phyloP scores from a whole-genome alignment of 2,329 filamentous ascomycete genomes.

The Fusarium anguioides region DNA sequence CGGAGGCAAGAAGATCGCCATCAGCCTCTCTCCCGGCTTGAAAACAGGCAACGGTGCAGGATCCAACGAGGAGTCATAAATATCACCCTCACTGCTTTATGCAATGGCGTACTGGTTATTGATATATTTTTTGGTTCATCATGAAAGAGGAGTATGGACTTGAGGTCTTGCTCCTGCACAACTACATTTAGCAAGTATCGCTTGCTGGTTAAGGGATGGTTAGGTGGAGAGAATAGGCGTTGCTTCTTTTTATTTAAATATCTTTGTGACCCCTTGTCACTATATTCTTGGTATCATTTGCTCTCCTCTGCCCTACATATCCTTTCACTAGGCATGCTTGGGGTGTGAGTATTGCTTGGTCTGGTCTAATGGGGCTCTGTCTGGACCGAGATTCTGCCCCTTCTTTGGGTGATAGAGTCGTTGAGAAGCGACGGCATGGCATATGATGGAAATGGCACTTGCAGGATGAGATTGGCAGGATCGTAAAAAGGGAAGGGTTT shows the following conservation, averaged over 20 bases:
- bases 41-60: slow-evolving; percentile 54
- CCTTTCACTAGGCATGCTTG: slow-evolving; percentile 4
- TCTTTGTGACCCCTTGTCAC: slow-evolving; percentile 28
- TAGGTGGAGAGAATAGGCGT: slow-evolving; percentile 39
- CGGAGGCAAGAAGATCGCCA: slow-evolving; percentile 66
- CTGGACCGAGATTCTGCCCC: slow-evolving; percentile 31
- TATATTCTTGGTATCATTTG: slow-evolving; percentile 27
- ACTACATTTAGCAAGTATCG: slow-evolving; percentile 37
- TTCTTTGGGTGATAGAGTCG: slow-evolving; percentile 37
- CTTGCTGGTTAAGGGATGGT: slow-evolving; percentile 34
- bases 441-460: slow-evolving; percentile 9
- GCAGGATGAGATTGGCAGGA: slow-evolving; percentile 43
- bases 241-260: slow-evolving; percentile 39
- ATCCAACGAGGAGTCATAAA: slow-evolving; percentile 55
- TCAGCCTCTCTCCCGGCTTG: slow-evolving; percentile 63
- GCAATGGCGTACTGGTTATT: slow-evolving; percentile 44
- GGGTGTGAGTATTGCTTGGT: slow-evolving; percentile 17
- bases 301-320: slow-evolving; percentile 1
- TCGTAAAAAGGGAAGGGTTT: slow-evolving; percentile 5
- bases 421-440: slow-evolving; percentile 33
- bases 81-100: slow-evolving; percentile 38
- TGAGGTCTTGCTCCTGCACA: slow-evolving; percentile 30
- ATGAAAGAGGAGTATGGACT: slow-evolving; percentile 26
- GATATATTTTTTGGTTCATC: slow-evolving; percentile 36
- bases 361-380: slow-evolving; percentile 40